Evolutionary conservation across 306 rosid species (phyloP).

Genomic region (Erythrophleum fordii): DNA sequence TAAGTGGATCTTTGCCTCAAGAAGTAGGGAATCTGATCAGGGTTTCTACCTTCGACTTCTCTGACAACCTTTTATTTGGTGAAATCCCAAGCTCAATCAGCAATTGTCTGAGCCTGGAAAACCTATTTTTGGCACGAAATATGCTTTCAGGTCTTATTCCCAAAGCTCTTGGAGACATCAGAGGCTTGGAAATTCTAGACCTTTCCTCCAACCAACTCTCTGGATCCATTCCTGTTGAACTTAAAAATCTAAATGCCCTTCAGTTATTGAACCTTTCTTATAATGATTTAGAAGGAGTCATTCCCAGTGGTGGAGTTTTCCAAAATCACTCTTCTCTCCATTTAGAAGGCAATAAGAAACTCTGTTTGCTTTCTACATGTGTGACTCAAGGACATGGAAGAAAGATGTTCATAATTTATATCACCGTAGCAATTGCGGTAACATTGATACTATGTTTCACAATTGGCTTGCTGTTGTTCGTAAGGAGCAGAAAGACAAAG

Average conservation of each 20-base stretch:
- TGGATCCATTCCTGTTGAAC: slow-evolving; percentile 66
- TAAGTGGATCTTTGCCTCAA: slow-evolving; percentile 70
- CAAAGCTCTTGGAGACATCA: slow-evolving; percentile 47
- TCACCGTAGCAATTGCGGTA: slow-evolving; percentile 34
- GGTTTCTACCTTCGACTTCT: slow-evolving; percentile 61
- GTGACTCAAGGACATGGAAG: slow-evolving; percentile 26
- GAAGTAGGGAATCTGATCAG: slow-evolving; percentile 46
- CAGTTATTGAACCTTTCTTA: slow-evolving; percentile 62
- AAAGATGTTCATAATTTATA: slow-evolving; percentile 29
- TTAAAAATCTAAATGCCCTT: slow-evolving; percentile 50
- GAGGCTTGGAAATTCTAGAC: slow-evolving; percentile 67
- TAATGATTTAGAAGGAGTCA: slow-evolving; percentile 66
- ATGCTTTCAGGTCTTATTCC: slow-evolving; percentile 74
- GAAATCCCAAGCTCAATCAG: slow-evolving; percentile 60
- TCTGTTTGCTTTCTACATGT: slow-evolving; percentile 54
- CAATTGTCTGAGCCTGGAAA: slow-evolving; percentile 64
- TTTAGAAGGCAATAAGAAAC: slow-evolving; percentile 67
- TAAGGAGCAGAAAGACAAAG: slow-evolving; percentile 42
- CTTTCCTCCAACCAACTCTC: slow-evolving; percentile 76
- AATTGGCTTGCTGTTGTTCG: slow-evolving; percentile 42
- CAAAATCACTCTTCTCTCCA: slow-evolving; percentile 46
- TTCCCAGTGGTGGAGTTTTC: slow-evolving; percentile 65
- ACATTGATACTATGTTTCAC: slow-evolving; percentile 43
- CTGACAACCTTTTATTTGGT: slow-evolving; percentile 57
- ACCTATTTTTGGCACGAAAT: slow-evolving; percentile 54